A percentile compares a stretch with the other conserved stretches of the same genome.
phyloP scores from a whole-genome alignment of 805 yeast genomes.

The Ogataea pignaliae region DNA sequence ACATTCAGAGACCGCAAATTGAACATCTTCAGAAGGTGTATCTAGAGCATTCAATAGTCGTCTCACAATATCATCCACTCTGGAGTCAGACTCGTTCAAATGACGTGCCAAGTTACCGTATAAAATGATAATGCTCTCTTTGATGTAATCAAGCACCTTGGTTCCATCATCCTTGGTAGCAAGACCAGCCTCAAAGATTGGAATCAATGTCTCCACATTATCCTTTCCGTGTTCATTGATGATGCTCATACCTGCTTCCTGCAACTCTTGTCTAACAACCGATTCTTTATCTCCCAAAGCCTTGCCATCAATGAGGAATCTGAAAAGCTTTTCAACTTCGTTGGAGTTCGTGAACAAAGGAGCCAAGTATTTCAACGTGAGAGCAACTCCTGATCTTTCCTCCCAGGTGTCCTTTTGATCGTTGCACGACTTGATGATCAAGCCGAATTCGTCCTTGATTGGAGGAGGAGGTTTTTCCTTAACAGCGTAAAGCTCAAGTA shows the following conservation, averaged over 20 bases:
- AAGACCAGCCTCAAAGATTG: conserved; percentile 72
- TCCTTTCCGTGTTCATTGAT: conserved; percentile 62
- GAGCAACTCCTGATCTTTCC: conserved; percentile 75
- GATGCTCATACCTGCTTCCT: conserved; percentile 81
- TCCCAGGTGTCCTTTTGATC: conserved; percentile 79
- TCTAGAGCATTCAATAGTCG: conserved; percentile 70
- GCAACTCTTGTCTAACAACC: conserved; percentile 73
- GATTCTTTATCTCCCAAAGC: conserved; percentile 74
- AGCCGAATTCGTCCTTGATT: conserved; percentile 72
- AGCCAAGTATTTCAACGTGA: conserved; percentile 55
- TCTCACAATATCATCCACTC: conserved; percentile 62
- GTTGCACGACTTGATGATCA: conserved; percentile 57
- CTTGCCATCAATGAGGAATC: conserved; percentile 50
- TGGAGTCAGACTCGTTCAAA: conserved; percentile 57
- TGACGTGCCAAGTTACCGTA: conserved; percentile 92
- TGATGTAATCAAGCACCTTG: conserved; percentile 53
- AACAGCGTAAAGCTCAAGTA: conserved; percentile 53
- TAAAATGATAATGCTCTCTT: conserved; percentile 77
- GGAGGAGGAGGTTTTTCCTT: conserved; percentile 75
- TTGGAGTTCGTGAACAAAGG: conserved; percentile 36
- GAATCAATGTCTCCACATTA: conserved; percentile 69
- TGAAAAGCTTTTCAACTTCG: conserved; percentile 51
- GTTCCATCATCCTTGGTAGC: conserved; percentile 44
- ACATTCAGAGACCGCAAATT: conserved; percentile 80
- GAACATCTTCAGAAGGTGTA: conserved; percentile 88